phyloP scores from a whole-genome alignment of 768 basidiomycete genomes.

The Auricularia cornea region DNA sequence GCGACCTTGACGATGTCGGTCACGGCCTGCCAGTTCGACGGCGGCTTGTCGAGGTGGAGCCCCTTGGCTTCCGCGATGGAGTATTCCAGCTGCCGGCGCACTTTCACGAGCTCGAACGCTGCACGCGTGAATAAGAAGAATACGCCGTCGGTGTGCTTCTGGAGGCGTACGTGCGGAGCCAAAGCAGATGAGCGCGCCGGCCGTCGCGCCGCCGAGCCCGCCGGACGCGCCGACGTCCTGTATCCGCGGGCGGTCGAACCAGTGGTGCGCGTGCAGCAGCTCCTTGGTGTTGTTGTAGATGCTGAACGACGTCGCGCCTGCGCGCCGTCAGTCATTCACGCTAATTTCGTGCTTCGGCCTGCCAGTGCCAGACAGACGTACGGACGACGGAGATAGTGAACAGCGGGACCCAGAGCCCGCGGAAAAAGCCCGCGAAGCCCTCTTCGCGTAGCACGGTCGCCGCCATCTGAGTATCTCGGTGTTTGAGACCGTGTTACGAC shows the following conservation, averaged over 20 bases:
- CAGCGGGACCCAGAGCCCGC: slow-evolving; percentile 86
- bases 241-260: slow-evolving; percentile 49
- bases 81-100: slow-evolving; percentile 86
- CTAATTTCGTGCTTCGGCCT: slow-evolving; percentile 5
- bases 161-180: slow-evolving; percentile 74
- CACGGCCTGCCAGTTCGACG: slow-evolving; percentile 70
- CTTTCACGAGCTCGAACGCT: slow-evolving; percentile 96
- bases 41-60: slow-evolving; percentile 60
- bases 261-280: slow-evolving; percentile 48
- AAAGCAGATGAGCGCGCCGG: slow-evolving; percentile 83
- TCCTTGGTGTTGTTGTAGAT: slow-evolving; percentile 85
- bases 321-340: slow-evolving; percentile 1
- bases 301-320: slow-evolving; percentile 85
- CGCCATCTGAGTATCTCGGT: slow-evolving; percentile 32
- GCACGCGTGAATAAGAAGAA: too few species aligned
- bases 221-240: slow-evolving; percentile 70
- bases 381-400: slow-evolving; percentile 95
- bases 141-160: too few species aligned
- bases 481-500: too few species aligned
- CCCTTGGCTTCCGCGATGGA: slow-evolving; percentile 81
- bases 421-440: slow-evolving; percentile 83
- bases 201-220: slow-evolving; percentile 77
- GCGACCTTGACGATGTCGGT: slow-evolving; percentile 58
- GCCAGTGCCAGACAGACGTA: slow-evolving; percentile 35
- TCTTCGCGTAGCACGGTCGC: slow-evolving; percentile 72